Conservation (phyloP, 1,284 basidiomycete genomes). For the Phylloporus sp. region DNA sequence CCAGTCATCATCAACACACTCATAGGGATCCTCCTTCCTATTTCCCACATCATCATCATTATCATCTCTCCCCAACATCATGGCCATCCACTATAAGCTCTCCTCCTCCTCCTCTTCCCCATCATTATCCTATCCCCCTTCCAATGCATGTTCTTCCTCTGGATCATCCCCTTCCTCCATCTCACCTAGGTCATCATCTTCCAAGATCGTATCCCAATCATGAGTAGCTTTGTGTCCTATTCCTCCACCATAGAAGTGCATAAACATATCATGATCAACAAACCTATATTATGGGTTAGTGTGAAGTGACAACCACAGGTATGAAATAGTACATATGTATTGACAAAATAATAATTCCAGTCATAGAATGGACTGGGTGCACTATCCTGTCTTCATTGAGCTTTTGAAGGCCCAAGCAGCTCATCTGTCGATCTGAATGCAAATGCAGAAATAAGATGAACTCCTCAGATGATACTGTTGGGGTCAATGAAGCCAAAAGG, state of each 20-base stretch:
- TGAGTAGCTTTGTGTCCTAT: not conserved
- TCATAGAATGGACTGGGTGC: not conserved
- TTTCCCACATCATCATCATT: not conserved
- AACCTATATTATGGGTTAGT: not conserved
- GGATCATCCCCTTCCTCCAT: not conserved
- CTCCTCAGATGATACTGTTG: not conserved
- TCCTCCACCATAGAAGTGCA: not conserved
- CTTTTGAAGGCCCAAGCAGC: not conserved
- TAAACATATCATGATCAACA: conserved; percentile 10
- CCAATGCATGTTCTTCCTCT: too few relatives aligned
- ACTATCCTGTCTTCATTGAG: not conserved
- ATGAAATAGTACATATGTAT: conserved; percentile 1
- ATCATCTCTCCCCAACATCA: not conserved
- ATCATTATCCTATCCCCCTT: too few relatives aligned
- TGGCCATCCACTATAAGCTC: not conserved
- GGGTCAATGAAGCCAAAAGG: conserved; percentile 13
- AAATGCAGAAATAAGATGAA: conserved; percentile 10
- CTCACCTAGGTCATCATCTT: not conserved
- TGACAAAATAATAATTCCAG: conserved; percentile 4
- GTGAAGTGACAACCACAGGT: too few relatives aligned
- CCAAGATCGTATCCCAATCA: not conserved
- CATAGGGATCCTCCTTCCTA: not conserved
- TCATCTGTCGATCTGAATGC: not conserved
- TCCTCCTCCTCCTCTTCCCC: not conserved
- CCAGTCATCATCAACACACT: not conserved